A percentile compares a stretch with the other conserved stretches of the same genome.
These are phyloP conservation scores for Mrakia frigida DNA, from an alignment of 768 basidiomycete species.

Conservation along the genomic window DNA sequence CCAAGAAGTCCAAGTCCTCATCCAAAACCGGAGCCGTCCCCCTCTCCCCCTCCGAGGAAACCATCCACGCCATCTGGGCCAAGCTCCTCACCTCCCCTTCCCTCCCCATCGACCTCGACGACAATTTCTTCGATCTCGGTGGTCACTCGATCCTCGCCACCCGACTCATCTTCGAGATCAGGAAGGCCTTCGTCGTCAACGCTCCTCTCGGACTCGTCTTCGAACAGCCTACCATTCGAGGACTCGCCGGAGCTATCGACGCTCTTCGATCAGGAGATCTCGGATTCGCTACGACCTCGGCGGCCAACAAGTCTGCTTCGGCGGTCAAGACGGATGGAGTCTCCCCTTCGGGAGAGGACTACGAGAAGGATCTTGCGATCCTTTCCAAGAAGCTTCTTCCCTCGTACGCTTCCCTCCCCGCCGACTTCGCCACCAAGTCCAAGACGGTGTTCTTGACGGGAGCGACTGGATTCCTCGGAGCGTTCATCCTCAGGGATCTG, in stretches of 20 bases:
- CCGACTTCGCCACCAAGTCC: conserved; percentile 53
- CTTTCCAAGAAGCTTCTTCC: conserved; percentile 57
- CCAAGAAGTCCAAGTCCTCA: conserved; percentile 46
- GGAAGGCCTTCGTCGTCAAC: conserved; percentile 82
- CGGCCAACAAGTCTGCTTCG: conserved; percentile 31
- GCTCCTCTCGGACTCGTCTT: conserved; percentile 90
- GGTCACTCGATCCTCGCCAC: conserved; percentile 98
- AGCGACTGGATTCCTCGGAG: conserved; percentile 93
- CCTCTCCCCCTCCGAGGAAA: conserved; percentile 68
- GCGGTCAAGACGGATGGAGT: conserved; percentile 34
- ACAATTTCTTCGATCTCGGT: conserved; percentile 96
- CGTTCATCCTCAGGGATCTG: conserved; percentile 79
- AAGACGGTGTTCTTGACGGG: conserved; percentile 91
- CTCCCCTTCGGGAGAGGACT: conserved; percentile 51
- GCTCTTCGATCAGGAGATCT: conserved; percentile 70
- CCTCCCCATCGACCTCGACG: conserved; percentile 72
- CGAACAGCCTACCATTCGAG: conserved; percentile 76
- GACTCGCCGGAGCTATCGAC: conserved; percentile 72
- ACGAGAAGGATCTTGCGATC: conserved; percentile 68
- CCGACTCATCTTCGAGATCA: conserved; percentile 90
- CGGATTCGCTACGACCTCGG: conserved; percentile 53
- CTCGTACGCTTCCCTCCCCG: conserved; percentile 59
- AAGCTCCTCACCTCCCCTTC: conserved; percentile 72
- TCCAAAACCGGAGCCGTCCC: conserved; percentile 38
- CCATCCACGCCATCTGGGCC: conserved; percentile 78